A percentile compares a stretch with the other conserved stretches of the same genome.
phyloP scores from a whole-genome alignment of 371 early-diverging fungal species.

The Actinomortierella ambigua region DNA sequence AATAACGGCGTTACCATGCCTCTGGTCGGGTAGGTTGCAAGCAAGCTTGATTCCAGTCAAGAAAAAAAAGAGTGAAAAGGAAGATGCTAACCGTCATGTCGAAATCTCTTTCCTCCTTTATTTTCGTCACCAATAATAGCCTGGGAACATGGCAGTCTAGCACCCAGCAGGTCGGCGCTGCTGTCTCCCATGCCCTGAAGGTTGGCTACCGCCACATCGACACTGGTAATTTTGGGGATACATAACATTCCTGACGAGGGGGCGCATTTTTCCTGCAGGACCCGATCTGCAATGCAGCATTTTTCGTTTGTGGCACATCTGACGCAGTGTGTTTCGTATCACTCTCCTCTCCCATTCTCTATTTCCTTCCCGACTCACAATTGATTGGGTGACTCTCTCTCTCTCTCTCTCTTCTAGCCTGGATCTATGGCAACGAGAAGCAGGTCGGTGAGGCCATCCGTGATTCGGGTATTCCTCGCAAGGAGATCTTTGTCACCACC shows the following conservation, averaged over 20 bases:
- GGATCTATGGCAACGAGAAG: conserved; percentile 81
- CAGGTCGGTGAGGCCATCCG: conserved; percentile 81
- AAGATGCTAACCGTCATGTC: neutral
- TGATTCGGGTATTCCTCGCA: conserved; percentile 62
- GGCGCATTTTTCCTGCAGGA: too few species aligned
- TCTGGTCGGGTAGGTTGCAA: conserved; percentile 34
- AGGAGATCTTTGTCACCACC: conserved; percentile 84
- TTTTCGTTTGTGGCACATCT: too few species aligned
- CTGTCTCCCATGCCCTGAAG: conserved; percentile 61
- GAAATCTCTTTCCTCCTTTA: neutral
- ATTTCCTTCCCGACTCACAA: too few species aligned
- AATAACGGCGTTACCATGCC: conserved; percentile 62
- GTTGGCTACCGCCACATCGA: conserved; percentile 83
- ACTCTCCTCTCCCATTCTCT: neutral
- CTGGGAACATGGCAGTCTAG: conserved; percentile 68
- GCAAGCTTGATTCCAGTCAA: too few species aligned
- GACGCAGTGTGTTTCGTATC: too few species aligned
- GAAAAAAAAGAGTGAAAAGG: neutral
- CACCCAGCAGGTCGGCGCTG: conserved; percentile 59
- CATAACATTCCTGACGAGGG: too few species aligned
- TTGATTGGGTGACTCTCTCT: too few species aligned
- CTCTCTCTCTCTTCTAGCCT: conserved; percentile 48
- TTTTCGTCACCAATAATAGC: conserved; percentile 22
- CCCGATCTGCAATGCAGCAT: conserved; percentile 27
- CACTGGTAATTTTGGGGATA: too few species aligned